A percentile compares a stretch with the other conserved stretches of the same genome.
Conservation (phyloP, 2,329 filamentous ascomycete species). For the Elsinoe ampelina region DNA sequence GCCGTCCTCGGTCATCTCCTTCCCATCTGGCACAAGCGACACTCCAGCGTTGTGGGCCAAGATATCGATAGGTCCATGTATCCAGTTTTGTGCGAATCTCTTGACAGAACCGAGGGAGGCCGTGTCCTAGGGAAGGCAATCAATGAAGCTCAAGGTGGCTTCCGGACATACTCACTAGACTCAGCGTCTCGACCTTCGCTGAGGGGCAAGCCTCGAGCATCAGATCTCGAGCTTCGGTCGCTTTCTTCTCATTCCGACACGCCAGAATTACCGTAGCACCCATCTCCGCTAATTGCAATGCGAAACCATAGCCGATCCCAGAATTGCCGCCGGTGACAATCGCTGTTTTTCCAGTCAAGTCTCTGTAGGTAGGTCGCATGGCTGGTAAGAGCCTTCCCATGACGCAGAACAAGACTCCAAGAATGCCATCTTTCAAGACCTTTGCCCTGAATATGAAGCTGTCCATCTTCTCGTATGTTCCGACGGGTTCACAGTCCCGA, state of each 20-base stretch:
- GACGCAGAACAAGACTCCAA: background rate
- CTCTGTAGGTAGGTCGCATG: background rate
- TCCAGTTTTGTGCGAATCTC: constrained; percentile 19
- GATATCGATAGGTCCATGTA: constrained; percentile 20
- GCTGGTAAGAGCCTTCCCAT: background rate
- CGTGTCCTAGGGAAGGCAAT: constrained; percentile 18
- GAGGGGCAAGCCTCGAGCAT: background rate
- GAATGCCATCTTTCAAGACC: background rate
- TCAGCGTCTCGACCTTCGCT: background rate
- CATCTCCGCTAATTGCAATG: constrained; percentile 13
- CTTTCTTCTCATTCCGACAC: background rate
- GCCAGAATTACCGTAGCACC: constrained; percentile 7
- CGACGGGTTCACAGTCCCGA: too few species aligned
- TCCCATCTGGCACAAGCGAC: constrained; percentile 14
- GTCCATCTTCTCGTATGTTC: background rate
- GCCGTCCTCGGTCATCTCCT: constrained; percentile 18
- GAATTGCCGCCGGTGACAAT: constrained; percentile 19
- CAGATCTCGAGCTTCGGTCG: background rate
- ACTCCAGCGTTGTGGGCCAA: constrained; percentile 31
- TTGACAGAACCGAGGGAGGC: constrained; percentile 14
- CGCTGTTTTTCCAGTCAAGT: constrained; percentile 15
- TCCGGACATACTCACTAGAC: constrained; percentile 15
- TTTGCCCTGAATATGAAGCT: background rate
- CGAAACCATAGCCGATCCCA: constrained; percentile 18
- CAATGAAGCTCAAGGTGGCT: too few species aligned